Conservation (phyloP, 2,329 filamentous ascomycete genomes). For the Conoideocrella luteorostrata region DNA sequence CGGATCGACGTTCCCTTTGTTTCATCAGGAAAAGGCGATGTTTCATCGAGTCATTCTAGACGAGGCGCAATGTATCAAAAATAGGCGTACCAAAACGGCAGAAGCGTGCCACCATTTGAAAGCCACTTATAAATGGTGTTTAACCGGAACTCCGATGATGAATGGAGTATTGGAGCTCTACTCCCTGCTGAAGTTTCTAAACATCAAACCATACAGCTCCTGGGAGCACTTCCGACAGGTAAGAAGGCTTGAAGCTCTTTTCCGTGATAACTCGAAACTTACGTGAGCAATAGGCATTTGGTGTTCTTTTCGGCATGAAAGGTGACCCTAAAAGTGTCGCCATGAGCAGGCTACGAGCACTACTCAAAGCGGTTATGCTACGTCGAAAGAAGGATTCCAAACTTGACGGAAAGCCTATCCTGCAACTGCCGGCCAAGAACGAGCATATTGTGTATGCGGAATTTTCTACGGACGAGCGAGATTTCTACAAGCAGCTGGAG, state of each 20-base stretch:
- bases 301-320: conserved; percentile 27
- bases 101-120: conserved; percentile 60
- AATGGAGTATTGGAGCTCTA: conserved; percentile 74
- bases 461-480: conserved; percentile 65
- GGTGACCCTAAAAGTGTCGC: conserved; percentile 51
- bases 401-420: conserved; percentile 74
- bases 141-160: conserved; percentile 85
- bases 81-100: conserved; percentile 65
- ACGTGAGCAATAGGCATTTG: conserved; percentile 31
- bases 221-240: conserved; percentile 55
- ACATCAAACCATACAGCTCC: conserved; percentile 67
- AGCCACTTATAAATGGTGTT: conserved; percentile 69
- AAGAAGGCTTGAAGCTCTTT: conserved; percentile 18
- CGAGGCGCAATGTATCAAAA: conserved; percentile 80
- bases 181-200: conserved; percentile 69
- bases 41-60: conserved; percentile 82
- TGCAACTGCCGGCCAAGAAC: conserved; percentile 67
- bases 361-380: conserved; percentile 75
- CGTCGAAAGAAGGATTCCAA: conserved; percentile 74
- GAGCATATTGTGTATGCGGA: conserved; percentile 71
- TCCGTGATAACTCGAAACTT: conserved; percentile 9
- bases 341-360: conserved; percentile 65
- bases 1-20: conserved; percentile 43
- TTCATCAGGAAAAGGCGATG: conserved; percentile 52
- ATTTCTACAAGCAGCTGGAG: conserved; percentile 73